phyloP scores from a whole-genome alignment of 2,329 filamentous ascomycete species.

The Fusarium sp. region DNA sequence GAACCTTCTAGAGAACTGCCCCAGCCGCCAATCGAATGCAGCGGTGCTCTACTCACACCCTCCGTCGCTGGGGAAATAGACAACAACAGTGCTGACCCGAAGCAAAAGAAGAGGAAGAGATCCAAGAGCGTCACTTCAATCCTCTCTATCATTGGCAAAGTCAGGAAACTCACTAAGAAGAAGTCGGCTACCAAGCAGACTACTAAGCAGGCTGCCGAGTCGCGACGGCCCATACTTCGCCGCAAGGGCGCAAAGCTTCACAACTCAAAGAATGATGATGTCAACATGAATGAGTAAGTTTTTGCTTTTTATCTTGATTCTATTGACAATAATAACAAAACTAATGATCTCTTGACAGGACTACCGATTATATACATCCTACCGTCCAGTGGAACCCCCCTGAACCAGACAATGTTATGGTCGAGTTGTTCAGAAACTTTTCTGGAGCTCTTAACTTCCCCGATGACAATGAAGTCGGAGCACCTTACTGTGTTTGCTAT shows the following conservation, averaged over 20 bases:
- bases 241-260: neutral
- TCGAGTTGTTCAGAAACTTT: conserved; percentile 1
- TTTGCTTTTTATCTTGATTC: neutral
- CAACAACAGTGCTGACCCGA: neutral
- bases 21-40: neutral
- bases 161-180: neutral
- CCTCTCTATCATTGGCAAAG: neutral
- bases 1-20: neutral
- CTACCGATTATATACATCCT: neutral
- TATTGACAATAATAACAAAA: neutral
- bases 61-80: neutral
- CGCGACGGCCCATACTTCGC: neutral
- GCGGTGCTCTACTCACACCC: neutral
- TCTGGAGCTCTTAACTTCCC: neutral
- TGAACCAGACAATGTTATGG: conserved; percentile 2
- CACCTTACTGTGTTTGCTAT: neutral
- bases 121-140: neutral
- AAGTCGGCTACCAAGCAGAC: neutral
- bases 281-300: conserved; percentile 8
- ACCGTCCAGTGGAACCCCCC: conserved; percentile 14
- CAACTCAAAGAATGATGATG: neutral
- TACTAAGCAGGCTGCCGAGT: neutral
- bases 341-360: conserved; percentile 9
- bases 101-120: neutral
- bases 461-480: neutral